Evolutionary conservation across 371 early-diverging fungal species (phyloP), one percentile per base, ranked within the genome.

Genomic region (Mortierella sp.): DNA sequence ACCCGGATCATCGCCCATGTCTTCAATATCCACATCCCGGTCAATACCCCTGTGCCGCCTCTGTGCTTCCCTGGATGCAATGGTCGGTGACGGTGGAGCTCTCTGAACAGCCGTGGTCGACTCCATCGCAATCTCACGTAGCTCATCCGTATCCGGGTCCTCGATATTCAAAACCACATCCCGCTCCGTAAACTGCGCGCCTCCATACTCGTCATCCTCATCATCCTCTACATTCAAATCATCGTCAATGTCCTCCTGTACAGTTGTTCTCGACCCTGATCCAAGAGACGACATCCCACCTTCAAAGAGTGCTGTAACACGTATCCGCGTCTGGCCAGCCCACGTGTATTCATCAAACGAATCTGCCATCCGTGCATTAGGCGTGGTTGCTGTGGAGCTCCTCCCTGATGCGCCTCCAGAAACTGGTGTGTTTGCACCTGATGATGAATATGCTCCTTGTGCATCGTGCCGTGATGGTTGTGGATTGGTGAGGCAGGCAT

Each of bases 171-270:
- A 54, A 14, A 92, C 89, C 50, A 93, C 90, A 78, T 94, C 93
- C 58, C 90, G 85, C 78, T 96, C 95, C 19, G 91, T 88, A 78
- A 94, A 97, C 83, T 97, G 97, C 9, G 91, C 83, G 13, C 89
- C 87, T 2, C 97, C 97, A 87, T 92, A 96, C 63, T 92, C 89
- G 6, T 89, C 92, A 28, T 93, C 94, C 77, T 93, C 96, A 65
- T 96, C 95, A 48, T 93, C 94, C 76, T 96, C 95, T 21, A 95
- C 92, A 83, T 96, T 95, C 34, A 97, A 81, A 78, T 96, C 97
- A 58, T 95, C 95, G 44, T 96, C 96, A 21, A 92, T 92, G 76
- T 96, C 96, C 52, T 91, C 90, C 52, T 94, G 94, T 77, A 79
- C 55, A n/a, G 72, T 76, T 31, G 72, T 74, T 31, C 83, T 68